Percentiles rank a stretch among this genome's conserved stretches.
Evolutionary conservation across 1,139 yeast genomes (phyloP).

Genomic region (Candida pseudoviswanathii): DNA sequence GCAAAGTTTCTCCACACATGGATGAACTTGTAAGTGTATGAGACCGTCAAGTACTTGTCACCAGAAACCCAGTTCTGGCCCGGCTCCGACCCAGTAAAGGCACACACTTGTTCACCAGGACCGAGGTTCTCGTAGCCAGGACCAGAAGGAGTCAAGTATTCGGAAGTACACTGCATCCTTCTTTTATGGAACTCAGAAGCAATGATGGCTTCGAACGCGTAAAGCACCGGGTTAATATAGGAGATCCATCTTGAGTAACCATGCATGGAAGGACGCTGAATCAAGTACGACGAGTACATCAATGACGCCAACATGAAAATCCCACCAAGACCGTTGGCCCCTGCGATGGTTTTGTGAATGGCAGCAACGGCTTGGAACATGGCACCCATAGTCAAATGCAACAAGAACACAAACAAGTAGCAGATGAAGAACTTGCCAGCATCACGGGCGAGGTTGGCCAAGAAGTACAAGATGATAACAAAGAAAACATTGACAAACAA

Average conservation of each 20-base stretch:
- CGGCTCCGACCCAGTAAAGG: slow-evolving; percentile 49
- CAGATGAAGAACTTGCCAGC: slow-evolving; percentile 60
- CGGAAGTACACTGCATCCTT: slow-evolving; percentile 49
- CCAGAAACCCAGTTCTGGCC: slow-evolving; percentile 51
- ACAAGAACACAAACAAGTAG: slow-evolving; percentile 42
- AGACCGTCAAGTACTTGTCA: slow-evolving; percentile 45
- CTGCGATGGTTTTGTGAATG: slow-evolving; percentile 44
- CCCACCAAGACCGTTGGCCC: slow-evolving; percentile 57
- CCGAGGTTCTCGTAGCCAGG: slow-evolving; percentile 45
- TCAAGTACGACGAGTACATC: slow-evolving; percentile 56
- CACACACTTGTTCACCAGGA: slow-evolving; percentile 48
- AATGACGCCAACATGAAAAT: slow-evolving; percentile 47
- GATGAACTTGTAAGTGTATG: slow-evolving; percentile 40
- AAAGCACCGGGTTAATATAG: slow-evolving; percentile 57
- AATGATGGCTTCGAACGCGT: slow-evolving; percentile 58
- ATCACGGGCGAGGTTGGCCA: slow-evolving; percentile 49
- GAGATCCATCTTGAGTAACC: slow-evolving; percentile 70
- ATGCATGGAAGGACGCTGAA: slow-evolving; percentile 60
- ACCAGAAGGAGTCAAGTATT: slow-evolving; percentile 51
- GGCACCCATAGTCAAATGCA: slow-evolving; percentile 36
- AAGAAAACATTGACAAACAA: slow-evolving; percentile 46
- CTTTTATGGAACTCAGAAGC: slow-evolving; percentile 59
- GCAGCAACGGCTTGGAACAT: slow-evolving; percentile 56
- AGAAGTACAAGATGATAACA: slow-evolving; percentile 50
- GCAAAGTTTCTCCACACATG: slow-evolving; percentile 75